Percentiles rank a stretch among this genome's conserved stretches.
These are phyloP conservation scores for Stygiomarasmius scandens DNA, from an alignment of 1,284 basidiomycete species.

Conservation along the genomic window DNA sequence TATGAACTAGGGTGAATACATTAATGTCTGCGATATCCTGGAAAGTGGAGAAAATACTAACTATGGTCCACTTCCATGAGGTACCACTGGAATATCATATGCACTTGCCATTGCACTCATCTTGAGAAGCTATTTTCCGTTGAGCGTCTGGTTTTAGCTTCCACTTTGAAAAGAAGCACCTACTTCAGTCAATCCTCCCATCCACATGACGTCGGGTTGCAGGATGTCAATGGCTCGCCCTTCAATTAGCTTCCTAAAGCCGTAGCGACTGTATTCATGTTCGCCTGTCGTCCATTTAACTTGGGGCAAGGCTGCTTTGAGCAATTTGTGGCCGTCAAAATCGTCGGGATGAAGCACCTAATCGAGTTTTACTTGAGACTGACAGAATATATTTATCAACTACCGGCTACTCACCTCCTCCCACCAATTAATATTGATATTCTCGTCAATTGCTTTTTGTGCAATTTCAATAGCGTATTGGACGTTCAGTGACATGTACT, in stretches of 20 bases:
- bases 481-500: slow-evolving; percentile 46
- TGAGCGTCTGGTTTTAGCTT: too few relatives aligned
- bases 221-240: slow-evolving; percentile 48
- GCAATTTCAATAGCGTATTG: slow-evolving; percentile 52
- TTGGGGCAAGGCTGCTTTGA: slow-evolving; percentile 45
- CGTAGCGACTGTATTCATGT: slow-evolving; percentile 54
- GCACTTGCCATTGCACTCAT: slow-evolving; percentile 45
- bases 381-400: slow-evolving; percentile 38
- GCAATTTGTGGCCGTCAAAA: slow-evolving; percentile 44
- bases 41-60: not conserved
- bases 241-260: slow-evolving; percentile 55
- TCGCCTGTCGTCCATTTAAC: slow-evolving; percentile 57
- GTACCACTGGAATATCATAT: slow-evolving; percentile 53
- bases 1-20: slow-evolving; percentile 22
- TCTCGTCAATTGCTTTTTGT: slow-evolving; percentile 41
- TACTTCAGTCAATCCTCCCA: slow-evolving; percentile 49
- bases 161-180: not conserved
- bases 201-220: slow-evolving; percentile 51
- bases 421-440: slow-evolving; percentile 54
- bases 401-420: slow-evolving; percentile 46
- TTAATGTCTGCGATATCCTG: not conserved
- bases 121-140: slow-evolving; percentile 42
- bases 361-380: slow-evolving; percentile 37
- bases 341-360: slow-evolving; percentile 37
- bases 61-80: slow-evolving; percentile 49